These are phyloP conservation scores for Hamigera avellanea DNA, from an alignment of 495 filamentous ascomycete genomes.

Conservation along the genomic window DNA sequence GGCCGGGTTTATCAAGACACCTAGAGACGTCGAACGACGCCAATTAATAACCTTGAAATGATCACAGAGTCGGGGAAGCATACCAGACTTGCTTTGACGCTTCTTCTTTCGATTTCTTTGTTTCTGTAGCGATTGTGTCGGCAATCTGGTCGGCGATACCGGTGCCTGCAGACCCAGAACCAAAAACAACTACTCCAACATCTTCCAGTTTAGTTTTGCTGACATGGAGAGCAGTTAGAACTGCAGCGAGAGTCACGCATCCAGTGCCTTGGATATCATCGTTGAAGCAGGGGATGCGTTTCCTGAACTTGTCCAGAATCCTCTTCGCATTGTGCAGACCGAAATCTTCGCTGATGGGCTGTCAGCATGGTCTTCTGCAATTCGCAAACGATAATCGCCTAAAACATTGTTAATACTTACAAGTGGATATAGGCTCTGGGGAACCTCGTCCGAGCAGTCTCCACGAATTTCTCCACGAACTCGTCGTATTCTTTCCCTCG, in stretches of 20 bases:
- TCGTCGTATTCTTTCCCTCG: constrained; percentile 66
- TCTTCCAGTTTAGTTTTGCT: constrained; percentile 55
- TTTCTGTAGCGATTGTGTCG: constrained; percentile 63
- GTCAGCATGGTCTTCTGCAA: constrained; percentile 1
- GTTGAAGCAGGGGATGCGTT: constrained; percentile 74
- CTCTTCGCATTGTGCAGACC: constrained; percentile 47
- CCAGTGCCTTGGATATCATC: constrained; percentile 90
- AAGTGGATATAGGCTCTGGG: constrained; percentile 82
- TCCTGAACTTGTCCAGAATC: constrained; percentile 63
- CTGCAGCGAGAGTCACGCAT: constrained; percentile 72
- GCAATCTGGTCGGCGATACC: constrained; percentile 77
- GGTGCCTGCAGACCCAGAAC: constrained; percentile 75
- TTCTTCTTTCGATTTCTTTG: constrained; percentile 56
- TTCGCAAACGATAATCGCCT: background rate
- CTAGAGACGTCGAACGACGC: no score
- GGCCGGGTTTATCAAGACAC: constrained; percentile 77
- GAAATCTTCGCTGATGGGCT: constrained; percentile 40
- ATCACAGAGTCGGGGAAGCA: constrained; percentile 2
- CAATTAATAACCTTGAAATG: background rate
- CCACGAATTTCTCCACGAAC: constrained; percentile 66
- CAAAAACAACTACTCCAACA: constrained; percentile 61
- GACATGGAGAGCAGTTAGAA: constrained; percentile 62
- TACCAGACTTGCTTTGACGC: constrained; percentile 75
- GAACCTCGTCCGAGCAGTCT: constrained; percentile 52
- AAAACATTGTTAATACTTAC: constrained; percentile 14